Evolutionary conservation across 768 basidiomycete genomes (phyloP).

Genomic region (Macrolepiota albuminosa): DNA sequence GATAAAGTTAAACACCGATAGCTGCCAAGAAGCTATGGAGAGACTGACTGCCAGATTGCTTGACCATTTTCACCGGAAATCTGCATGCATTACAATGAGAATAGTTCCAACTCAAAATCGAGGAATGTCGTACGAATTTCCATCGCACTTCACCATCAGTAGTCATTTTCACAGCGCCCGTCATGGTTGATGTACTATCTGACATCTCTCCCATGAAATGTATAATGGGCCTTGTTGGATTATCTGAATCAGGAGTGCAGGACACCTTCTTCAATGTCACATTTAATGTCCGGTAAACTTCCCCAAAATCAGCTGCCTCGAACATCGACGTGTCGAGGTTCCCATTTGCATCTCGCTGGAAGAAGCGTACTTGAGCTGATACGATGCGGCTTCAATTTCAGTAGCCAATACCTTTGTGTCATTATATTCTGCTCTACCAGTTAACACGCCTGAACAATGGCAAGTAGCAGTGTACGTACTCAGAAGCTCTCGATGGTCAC

Average conservation of each 20-base stretch:
- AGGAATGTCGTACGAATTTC: slow-evolving; percentile 49
- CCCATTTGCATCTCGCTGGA: slow-evolving; percentile 24
- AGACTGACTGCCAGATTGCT: slow-evolving; percentile 52
- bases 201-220: slow-evolving; percentile 49
- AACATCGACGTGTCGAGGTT: slow-evolving; percentile 44
- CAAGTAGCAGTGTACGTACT: slow-evolving; percentile 36
- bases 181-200: slow-evolving; percentile 40
- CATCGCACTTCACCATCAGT: slow-evolving; percentile 55
- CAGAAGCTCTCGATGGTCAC: slow-evolving; percentile 62
- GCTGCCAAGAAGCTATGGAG: not conserved
- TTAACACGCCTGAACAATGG: not conserved
- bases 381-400: not conserved
- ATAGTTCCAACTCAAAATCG: not conserved
- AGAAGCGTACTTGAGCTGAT: not conserved
- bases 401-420: slow-evolving; percentile 21
- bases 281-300: slow-evolving; percentile 46
- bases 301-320: slow-evolving; percentile 43
- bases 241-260: slow-evolving; percentile 37
- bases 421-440: slow-evolving; percentile 34
- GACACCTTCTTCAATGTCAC: slow-evolving; percentile 40
- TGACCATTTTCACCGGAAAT: slow-evolving; percentile 47
- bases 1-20: not conserved
- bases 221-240: slow-evolving; percentile 50
- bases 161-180: slow-evolving; percentile 51
- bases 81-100: slow-evolving; percentile 19